Evolutionary conservation across 208 protist species (phyloP), one percentile per base, ranked within the genome.

Genomic region (Blastocrithidia nonstop): DNA sequence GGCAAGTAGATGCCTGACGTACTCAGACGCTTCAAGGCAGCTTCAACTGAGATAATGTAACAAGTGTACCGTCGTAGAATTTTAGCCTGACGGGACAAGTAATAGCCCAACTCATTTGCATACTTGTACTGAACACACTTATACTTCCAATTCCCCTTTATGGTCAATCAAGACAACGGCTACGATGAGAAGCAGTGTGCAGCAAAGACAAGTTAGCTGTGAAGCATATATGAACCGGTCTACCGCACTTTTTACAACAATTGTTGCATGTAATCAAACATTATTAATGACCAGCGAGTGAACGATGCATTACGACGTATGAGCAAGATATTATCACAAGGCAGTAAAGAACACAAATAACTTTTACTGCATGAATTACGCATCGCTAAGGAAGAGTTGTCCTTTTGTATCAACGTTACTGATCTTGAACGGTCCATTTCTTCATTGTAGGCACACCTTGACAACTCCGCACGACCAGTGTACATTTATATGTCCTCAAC

Each of bases 71-170:
- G 83, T 7, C 56, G 63, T 19, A 86, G 85, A 52, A 51, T 92
- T 22, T 39, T 92, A 20, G 50, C 46, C 28, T 92, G 83, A 79
- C 67, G 83, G n/a, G 62, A 71, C 16, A 36, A 49, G 42, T 78
- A 92, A 47, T 23, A 71, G 40, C 73, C 79, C 26, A 79, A 73
- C 16, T 85, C 76, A 1, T 78, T 88, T 42, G 59, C 78, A 20
- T 84, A 78, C 21, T 73, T 85, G 32, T 88, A 72, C 60, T 88
- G 76, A 76, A 88, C 78, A 11, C 78, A 88, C 52, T 49, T 92
- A 20, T 88, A 88, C 65, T 92, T 92, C 55, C 65, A 70, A 11
- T 88, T 88, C 39, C 74, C 78, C n/a, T n/a, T n/a, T n/a, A n/a
- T n/a, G n/a, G n/a, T n/a, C n/a, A n/a, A n/a, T n/a, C n/a, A n/a